A percentile compares a stretch with the other conserved stretches of the same genome.
Conservation (phyloP, 1,139 yeast genomes). For the Kurtzmaniella quercitrusa region DNA sequence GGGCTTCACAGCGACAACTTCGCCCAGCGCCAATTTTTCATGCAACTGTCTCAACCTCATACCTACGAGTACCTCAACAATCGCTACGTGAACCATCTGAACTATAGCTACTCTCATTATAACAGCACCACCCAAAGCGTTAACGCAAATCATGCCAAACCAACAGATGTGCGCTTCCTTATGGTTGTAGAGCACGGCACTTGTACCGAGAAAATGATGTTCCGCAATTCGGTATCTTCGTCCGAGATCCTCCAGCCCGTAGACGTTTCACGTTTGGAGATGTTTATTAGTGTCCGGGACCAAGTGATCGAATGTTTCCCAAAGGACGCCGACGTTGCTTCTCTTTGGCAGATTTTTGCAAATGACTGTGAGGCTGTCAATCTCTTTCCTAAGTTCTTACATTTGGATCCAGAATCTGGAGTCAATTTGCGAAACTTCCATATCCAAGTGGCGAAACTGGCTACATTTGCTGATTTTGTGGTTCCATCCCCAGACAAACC, state of each 20-base stretch:
- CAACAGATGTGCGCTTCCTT: constrained; percentile 34
- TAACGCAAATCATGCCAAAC: constrained; percentile 11
- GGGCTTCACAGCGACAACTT: constrained; percentile 55
- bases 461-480: constrained; percentile 63
- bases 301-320: constrained; percentile 18
- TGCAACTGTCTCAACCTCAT: constrained; percentile 6
- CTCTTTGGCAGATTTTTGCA: constrained; percentile 21
- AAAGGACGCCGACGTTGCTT: constrained; percentile 5
- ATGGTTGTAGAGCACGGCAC: constrained; percentile 47
- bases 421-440: constrained; percentile 72
- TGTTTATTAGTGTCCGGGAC: constrained; percentile 18
- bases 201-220: constrained; percentile 12
- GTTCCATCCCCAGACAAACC: constrained; percentile 23
- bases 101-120: not conserved
- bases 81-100: not conserved
- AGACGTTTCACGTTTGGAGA: constrained; percentile 34
- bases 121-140: not conserved
- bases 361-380: constrained; percentile 43
- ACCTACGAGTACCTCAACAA: not conserved
- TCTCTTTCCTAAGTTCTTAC: constrained; percentile 48
- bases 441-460: constrained; percentile 69
- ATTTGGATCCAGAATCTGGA: constrained; percentile 63
- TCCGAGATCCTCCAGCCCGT: constrained; percentile 54
- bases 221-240: constrained; percentile 62
- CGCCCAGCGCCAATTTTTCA: constrained; percentile 44